phyloP scores from a whole-genome alignment of 148 eudicot species.

The Gaultheria prostrata region DNA sequence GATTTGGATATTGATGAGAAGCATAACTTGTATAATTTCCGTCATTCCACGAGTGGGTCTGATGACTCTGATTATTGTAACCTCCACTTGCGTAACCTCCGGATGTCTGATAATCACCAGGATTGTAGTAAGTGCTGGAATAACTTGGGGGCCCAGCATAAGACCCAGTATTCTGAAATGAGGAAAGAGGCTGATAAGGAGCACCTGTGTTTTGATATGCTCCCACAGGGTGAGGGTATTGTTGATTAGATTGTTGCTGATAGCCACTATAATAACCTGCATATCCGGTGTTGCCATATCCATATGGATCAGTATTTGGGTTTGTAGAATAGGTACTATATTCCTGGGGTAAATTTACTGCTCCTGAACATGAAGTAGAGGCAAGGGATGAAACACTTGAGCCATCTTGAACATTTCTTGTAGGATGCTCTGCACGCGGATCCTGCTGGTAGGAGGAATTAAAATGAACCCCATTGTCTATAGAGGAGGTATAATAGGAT shows the following conservation, averaged over 20 bases:
- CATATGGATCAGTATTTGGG: conserved; percentile 59
- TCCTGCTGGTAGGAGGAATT: conserved; percentile 49
- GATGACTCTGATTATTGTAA: conserved; percentile 70
- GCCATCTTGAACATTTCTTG: conserved; percentile 46
- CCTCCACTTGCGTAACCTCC: conserved; percentile 73
- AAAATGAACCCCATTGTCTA: conserved; percentile 46
- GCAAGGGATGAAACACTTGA: conserved; percentile 42
- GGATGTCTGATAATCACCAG: conserved; percentile 99
- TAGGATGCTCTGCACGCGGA: conserved; percentile 43
- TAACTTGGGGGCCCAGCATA: conserved; percentile 96
- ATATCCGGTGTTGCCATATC: conserved; percentile 63
- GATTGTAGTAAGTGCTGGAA: conserved; percentile 99
- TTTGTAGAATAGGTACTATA: conserved; percentile 59
- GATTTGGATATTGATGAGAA: conserved; percentile 63
- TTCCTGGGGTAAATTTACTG: conserved; percentile 52
- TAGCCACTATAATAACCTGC: conserved; percentile 77
- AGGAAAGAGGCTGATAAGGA: conserved; percentile 99
- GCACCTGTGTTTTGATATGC: conserved; percentile 99
- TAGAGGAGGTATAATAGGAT: conserved; percentile 46
- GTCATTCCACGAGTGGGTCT: conserved; percentile 71
- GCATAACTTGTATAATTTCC: conserved; percentile 65
- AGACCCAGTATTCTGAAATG: conserved; percentile 99
- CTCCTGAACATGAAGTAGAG: conserved; percentile 51
- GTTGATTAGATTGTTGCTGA: conserved; percentile 71
- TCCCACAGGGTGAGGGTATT: conserved; percentile 73